Conservation (phyloP, 495 filamentous ascomycete species). For the Daldinia caldariorum region DNA sequence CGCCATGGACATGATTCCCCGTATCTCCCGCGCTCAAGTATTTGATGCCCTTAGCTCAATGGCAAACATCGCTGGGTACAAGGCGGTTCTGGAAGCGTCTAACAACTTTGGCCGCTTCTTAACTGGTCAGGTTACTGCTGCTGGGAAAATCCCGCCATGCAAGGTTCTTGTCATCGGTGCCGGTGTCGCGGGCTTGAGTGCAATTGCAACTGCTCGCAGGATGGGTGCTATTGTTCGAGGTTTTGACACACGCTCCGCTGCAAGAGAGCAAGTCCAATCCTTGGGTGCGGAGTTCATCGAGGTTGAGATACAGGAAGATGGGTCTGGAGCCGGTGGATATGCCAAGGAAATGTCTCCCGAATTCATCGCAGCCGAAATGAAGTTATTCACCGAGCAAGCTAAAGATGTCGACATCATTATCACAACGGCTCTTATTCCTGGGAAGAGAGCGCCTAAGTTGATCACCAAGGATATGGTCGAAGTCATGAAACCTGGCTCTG, state of each 20-base stretch:
- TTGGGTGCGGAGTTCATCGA: slow-evolving; percentile 86
- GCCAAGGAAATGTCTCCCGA: slow-evolving; percentile 90
- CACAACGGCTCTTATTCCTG: slow-evolving; percentile 84
- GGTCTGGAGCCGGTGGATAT: slow-evolving; percentile 81
- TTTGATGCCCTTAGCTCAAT: slow-evolving; percentile 86
- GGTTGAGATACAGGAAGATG: slow-evolving; percentile 84
- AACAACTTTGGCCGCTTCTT: slow-evolving; percentile 85
- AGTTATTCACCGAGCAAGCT: slow-evolving; percentile 82
- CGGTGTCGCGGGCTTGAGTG: slow-evolving; percentile 82
- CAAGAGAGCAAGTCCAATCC: slow-evolving; percentile 84
- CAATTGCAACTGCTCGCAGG: slow-evolving; percentile 80
- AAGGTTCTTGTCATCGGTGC: slow-evolving; percentile 86
- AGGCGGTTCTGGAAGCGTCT: slow-evolving; percentile 82
- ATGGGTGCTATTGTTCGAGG: slow-evolving; percentile 86
- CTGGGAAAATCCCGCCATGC: slow-evolving; percentile 82
- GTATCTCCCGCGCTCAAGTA: slow-evolving; percentile 81
- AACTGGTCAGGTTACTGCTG: slow-evolving; percentile 84
- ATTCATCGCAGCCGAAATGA: slow-evolving; percentile 89
- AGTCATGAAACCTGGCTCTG: slow-evolving; percentile 82
- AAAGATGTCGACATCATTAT: slow-evolving; percentile 87
- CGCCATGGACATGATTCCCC: slow-evolving; percentile 86
- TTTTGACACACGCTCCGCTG: slow-evolving; percentile 81
- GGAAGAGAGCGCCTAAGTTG: slow-evolving; percentile 76
- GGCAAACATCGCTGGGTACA: slow-evolving; percentile 90
- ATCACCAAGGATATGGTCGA: slow-evolving; percentile 81